Base-by-base conservation (phyloP, 2,329 filamentous ascomycete species). In the Lecanicillium sp. region DNA sequence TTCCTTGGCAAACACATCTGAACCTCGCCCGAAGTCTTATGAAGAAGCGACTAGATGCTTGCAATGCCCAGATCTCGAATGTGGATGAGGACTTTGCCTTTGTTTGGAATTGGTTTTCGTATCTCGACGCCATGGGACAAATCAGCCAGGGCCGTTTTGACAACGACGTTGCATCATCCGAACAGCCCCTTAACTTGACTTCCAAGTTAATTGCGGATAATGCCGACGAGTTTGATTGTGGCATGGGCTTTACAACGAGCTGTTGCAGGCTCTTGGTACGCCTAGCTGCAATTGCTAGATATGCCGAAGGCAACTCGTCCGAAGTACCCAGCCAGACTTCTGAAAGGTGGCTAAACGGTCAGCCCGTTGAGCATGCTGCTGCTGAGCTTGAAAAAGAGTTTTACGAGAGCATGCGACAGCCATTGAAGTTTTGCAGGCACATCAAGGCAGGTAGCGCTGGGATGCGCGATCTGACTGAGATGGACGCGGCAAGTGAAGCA, bases 1-100 rank as follows among this genome's bases (percentile, higher is more conserved):
- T 90, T 38, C 73, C 83, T 1, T 94, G 86, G 86, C 84, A 88
- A 53, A 75, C 73, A 37, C 85, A 94, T 57, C 70, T 94, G 2
- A 76, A 77, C 40, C 75, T 87, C 38, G 85, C 86, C 1, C 76
- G 86, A 3, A 75, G 83, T 49, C 76, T 94, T 48, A 88, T 90
- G 50, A 67, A 78, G 12, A 73, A 78, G 4, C 76, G 83, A 6
- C 57, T 65, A 4, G 58, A 59, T 16, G 62, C 60, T 9, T 49
- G 66, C 9, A 16, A 19, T 9, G 33, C 57, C 54, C 20, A 36
- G 12, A 71, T 72, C 29, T 11, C 22, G 11, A 51, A 71, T 51
- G 51, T 71, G 51, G 70, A 80, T 51, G 67, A 75, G 51, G 68
- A 85, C 39, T 71, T 80, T 38, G 81, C 82, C 38, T 92, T 94